A percentile compares a stretch with the other conserved stretches of the same genome.
These are phyloP conservation scores for Phialophora expanda DNA, from an alignment of 2,329 filamentous ascomycete species.

Conservation along the genomic window DNA sequence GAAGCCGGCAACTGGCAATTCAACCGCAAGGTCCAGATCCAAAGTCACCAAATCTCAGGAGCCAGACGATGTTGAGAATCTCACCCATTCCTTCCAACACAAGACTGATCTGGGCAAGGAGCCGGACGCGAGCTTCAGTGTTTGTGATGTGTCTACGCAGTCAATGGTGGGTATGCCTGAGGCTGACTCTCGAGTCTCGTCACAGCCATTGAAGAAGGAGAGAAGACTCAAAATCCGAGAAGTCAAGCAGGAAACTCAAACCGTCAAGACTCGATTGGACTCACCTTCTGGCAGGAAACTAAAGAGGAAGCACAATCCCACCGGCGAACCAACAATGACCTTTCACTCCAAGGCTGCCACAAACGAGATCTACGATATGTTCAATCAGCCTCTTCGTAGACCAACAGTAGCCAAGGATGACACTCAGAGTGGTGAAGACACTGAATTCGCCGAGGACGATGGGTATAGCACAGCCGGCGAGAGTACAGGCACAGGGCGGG, in stretches of 20 bases:
- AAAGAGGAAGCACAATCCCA: conserved; percentile 71
- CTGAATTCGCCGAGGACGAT: conserved; percentile 65
- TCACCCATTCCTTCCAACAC: conserved; percentile 35
- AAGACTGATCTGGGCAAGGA: conserved; percentile 26
- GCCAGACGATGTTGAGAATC: conserved; percentile 41
- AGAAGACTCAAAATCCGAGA: conserved; percentile 83
- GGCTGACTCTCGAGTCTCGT: conserved; percentile 18
- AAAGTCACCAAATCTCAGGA: conserved; percentile 35
- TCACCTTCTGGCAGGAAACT: conserved; percentile 86
- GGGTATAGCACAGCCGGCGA: conserved; percentile 86
- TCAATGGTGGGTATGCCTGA: conserved; percentile 39
- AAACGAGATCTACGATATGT: conserved; percentile 96
- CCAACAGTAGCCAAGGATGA: conserved; percentile 49
- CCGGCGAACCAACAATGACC: conserved; percentile 89
- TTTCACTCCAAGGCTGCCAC: conserved; percentile 93
- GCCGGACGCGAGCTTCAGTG: conserved; percentile 18
- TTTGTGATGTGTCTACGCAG: conserved; percentile 36
- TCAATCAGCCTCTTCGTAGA: conserved; percentile 78
- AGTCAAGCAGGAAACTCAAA: conserved; percentile 84
- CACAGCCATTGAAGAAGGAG: conserved; percentile 48
- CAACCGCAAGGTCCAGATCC: conserved; percentile 13
- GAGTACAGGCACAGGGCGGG: conserved; percentile 77
- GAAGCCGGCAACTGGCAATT: conserved; percentile 19
- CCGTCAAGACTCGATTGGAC: conserved; percentile 90
- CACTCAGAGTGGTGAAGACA: conserved; percentile 68